Conservation (phyloP, 805 yeast species). For the Candida quercuum region DNA sequence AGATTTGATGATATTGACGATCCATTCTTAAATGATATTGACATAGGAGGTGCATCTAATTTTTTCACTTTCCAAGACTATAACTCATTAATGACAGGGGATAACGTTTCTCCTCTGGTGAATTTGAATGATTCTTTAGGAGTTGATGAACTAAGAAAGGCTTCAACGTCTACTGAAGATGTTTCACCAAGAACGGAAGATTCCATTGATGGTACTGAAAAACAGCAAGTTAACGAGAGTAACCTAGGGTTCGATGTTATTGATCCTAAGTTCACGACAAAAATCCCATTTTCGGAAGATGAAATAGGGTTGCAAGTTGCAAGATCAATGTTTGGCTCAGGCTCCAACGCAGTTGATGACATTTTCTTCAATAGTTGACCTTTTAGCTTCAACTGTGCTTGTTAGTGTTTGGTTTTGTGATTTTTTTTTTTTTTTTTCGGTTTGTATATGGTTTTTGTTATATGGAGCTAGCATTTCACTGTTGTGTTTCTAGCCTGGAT, state of each 20-base stretch:
- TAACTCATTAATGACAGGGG: conserved; percentile 1
- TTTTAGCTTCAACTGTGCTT: too few species aligned
- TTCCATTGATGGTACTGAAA: not conserved
- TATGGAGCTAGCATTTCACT: too few species aligned
- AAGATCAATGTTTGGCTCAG: conserved; percentile 22
- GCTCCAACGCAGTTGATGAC: conserved; percentile 4
- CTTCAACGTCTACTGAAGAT: conserved; percentile 11
- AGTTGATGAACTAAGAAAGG: not conserved
- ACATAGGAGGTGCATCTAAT: not conserved
- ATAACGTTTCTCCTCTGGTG: not conserved
- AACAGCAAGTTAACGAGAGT: not conserved
- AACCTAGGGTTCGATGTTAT: not conserved
- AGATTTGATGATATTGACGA: conserved; percentile 18
- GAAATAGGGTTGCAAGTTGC: conserved; percentile 23
- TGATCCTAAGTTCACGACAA: not conserved
- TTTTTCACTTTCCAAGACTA: conserved; percentile 9
- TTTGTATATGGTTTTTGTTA: too few species aligned
- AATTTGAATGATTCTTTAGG: not conserved
- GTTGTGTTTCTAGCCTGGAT: too few species aligned
- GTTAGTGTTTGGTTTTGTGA: too few species aligned
- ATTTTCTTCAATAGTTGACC: conserved; percentile 1
- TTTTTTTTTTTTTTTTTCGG: too few species aligned
- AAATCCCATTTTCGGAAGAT: too few species aligned
- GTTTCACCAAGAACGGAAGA: conserved; percentile 17
- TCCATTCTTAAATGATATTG: conserved; percentile 16